Conservation (phyloP, 441 rosid genomes). For the Kokia cookei region DNA sequence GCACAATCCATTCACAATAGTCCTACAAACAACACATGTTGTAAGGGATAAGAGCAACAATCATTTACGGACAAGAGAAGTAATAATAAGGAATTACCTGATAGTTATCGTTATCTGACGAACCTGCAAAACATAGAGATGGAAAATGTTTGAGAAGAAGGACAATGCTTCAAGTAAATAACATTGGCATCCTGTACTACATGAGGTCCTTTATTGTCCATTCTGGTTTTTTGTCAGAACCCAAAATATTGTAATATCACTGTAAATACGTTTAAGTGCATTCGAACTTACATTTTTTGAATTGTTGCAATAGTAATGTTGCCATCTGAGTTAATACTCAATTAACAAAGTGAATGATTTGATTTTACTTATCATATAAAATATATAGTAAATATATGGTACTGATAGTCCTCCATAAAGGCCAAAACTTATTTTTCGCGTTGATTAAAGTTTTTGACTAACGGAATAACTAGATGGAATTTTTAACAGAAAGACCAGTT, state of each 20-base stretch:
- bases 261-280: too few relatives aligned
- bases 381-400: not conserved
- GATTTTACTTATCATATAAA: not conserved
- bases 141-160: not conserved
- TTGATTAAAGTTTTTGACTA: too few relatives aligned
- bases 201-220: not conserved
- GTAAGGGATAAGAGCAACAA: not conserved
- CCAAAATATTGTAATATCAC: too few relatives aligned
- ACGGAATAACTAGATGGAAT: too few relatives aligned
- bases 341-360: too few relatives aligned
- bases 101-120: conserved; percentile 76
- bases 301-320: too few relatives aligned
- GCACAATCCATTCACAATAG: conserved; percentile 77
- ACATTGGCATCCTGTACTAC: not conserved
- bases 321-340: too few relatives aligned
- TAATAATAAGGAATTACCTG: conserved; percentile 36
- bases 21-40: conserved; percentile 33
- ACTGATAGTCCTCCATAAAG: not conserved
- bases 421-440: too few relatives aligned
- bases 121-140: conserved; percentile 43
- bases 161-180: not conserved
- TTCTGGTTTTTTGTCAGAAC: too few relatives aligned
- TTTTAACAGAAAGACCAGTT: too few relatives aligned
- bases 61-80: not conserved
- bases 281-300: too few relatives aligned